Conservation (phyloP, 108 stramenopile species). For the Nitzschia sp. region DNA sequence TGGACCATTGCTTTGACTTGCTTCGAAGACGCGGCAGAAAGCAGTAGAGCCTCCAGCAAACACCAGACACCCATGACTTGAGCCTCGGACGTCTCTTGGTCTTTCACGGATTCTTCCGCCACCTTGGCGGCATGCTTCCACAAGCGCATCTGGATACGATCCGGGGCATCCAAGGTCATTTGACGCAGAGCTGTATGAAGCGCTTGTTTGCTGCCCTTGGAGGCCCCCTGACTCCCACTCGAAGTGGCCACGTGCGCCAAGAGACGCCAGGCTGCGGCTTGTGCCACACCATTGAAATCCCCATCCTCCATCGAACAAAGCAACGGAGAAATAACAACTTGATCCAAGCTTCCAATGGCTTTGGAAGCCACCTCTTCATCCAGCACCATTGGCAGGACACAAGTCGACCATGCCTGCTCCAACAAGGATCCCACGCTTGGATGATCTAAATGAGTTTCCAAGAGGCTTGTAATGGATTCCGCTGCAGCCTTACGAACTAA, state of each 20-base stretch:
- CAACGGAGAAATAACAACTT: conserved; percentile 67
- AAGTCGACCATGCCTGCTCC: conserved; percentile 70
- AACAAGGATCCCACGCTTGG: conserved; percentile 9
- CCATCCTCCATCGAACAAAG: conserved; percentile 31
- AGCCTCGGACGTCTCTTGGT: conserved; percentile 16
- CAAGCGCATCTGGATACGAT: conserved; percentile 19
- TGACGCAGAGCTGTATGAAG: conserved; percentile 62
- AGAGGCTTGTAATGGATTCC: conserved; percentile 63
- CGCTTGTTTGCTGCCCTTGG: conserved; percentile 52
- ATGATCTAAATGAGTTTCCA: conserved; percentile 39
- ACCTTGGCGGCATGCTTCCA: conserved; percentile 15
- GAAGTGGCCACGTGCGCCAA: conserved; percentile 53
- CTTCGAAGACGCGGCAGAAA: conserved; percentile 21
- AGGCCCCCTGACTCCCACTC: conserved; percentile 51
- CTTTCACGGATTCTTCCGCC: conserved; percentile 12
- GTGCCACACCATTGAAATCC: too few relatives aligned
- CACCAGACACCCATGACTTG: conserved; percentile 63
- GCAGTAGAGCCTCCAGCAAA: conserved; percentile 68
- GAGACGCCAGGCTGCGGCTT: conserved; percentile 60
- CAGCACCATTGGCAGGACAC: conserved; percentile 70
- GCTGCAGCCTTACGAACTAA: conserved; percentile 76
- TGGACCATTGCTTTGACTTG: neutral
- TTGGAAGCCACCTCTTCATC: conserved; percentile 68
- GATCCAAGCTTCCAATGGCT: conserved; percentile 59
- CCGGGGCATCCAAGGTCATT: conserved; percentile 35